phyloP scores from a whole-genome alignment of 805 yeast species.

The Lachancea kluyveri region DNA sequence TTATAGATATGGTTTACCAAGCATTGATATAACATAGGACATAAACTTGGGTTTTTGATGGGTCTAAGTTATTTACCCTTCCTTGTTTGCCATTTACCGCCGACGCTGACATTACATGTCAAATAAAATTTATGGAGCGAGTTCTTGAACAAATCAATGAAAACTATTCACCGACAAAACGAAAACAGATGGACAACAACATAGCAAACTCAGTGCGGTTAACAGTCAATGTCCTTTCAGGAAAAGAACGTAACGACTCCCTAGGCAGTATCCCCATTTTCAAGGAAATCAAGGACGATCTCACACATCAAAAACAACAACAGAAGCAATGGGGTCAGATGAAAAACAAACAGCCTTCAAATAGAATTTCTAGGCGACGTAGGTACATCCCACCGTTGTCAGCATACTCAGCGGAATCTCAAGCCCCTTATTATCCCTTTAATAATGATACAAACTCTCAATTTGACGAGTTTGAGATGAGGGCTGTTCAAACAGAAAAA shows the following conservation, averaged over 20 bases:
- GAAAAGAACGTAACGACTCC: neutral
- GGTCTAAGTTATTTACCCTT: too few species aligned
- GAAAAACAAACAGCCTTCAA: neutral
- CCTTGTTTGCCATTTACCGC: too few species aligned
- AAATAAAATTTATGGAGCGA: too few species aligned
- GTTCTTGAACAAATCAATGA: too few species aligned
- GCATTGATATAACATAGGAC: too few species aligned
- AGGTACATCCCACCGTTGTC: conserved; percentile 18
- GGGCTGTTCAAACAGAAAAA: conserved; percentile 12
- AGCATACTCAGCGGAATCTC: conserved; percentile 20
- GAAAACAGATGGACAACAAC: conserved; percentile 1
- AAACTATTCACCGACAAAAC: too few species aligned
- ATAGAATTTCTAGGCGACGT: neutral
- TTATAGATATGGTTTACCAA: too few species aligned
- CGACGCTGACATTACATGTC: too few species aligned
- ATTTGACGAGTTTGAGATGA: conserved; percentile 18
- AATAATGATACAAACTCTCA: conserved; percentile 5
- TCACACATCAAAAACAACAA: conserved; percentile 3
- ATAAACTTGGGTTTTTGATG: too few species aligned
- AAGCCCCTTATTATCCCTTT: conserved; percentile 15
- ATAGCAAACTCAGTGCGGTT: conserved; percentile 1
- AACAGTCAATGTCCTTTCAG: conserved; percentile 1
- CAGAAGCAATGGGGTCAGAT: conserved; percentile 3
- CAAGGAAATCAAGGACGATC: conserved; percentile 15
- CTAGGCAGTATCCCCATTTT: conserved; percentile 16